These are phyloP conservation scores for Fusarium sacchari DNA, from an alignment of 2,329 filamentous ascomycete species.

Conservation along the genomic window DNA sequence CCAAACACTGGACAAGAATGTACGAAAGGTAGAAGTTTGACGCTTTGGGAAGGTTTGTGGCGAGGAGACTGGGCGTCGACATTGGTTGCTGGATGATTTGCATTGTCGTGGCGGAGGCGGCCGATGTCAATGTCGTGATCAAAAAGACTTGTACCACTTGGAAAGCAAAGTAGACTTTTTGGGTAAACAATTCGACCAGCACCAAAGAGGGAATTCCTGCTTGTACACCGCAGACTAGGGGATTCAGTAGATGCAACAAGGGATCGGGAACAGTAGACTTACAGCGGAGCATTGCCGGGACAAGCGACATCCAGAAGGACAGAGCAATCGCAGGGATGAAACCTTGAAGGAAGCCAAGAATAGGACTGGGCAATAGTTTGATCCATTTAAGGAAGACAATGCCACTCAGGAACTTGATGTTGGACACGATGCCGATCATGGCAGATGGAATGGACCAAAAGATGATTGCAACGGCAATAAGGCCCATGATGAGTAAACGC, in stretches of 20 bases:
- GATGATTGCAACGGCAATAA: slow-evolving; percentile 81
- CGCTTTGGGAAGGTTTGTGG: slow-evolving; percentile 79
- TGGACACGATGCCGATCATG: slow-evolving; percentile 85
- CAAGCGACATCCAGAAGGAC: slow-evolving; percentile 84
- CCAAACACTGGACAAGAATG: slow-evolving; percentile 90
- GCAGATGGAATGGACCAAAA: slow-evolving; percentile 86
- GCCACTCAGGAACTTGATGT: slow-evolving; percentile 75
- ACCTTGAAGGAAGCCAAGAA: slow-evolving; percentile 85
- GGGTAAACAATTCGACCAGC: slow-evolving; percentile 85
- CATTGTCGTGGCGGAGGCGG: slow-evolving; percentile 75
- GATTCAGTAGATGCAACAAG: slow-evolving; percentile 9
- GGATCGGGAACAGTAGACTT: neutral
- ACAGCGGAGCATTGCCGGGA: slow-evolving; percentile 81
- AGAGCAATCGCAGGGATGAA: slow-evolving; percentile 83
- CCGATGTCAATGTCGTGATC: slow-evolving; percentile 83
- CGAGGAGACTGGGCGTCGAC: slow-evolving; percentile 71
- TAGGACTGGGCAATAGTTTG: slow-evolving; percentile 71
- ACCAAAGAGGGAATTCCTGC: slow-evolving; percentile 83
- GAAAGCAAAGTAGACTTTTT: slow-evolving; percentile 92
- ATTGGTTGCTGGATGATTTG: slow-evolving; percentile 72
- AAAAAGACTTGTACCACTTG: slow-evolving; percentile 93
- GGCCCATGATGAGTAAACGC: slow-evolving; percentile 72
- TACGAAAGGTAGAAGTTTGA: slow-evolving; percentile 96
- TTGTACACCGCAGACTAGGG: slow-evolving; percentile 75
- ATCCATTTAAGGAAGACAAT: slow-evolving; percentile 80